Evolutionary conservation across 345 rosid genomes (phyloP).

Genomic region (Cardamine resedifolia): DNA sequence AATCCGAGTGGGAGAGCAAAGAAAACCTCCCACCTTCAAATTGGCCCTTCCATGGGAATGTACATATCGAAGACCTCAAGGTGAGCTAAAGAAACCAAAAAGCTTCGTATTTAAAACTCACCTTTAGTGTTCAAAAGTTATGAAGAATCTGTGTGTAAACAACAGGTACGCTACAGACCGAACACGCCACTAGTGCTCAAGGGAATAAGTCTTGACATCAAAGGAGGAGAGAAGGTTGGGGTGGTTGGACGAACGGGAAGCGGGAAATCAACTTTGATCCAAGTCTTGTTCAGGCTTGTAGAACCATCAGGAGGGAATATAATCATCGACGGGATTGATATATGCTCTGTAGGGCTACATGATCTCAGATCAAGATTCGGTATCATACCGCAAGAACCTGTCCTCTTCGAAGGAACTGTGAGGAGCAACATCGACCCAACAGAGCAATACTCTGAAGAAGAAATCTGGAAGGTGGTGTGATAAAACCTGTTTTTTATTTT

Average conservation of each 20-base stretch:
- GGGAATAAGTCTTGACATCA: constrained; percentile 73
- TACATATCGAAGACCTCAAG: constrained; percentile 79
- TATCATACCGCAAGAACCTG: constrained; percentile 97
- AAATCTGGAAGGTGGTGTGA: constrained; percentile 80
- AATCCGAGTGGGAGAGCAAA: constrained; percentile 69
- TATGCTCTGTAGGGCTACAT: constrained; percentile 70
- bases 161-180: constrained; percentile 86
- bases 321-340: constrained; percentile 80
- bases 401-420: constrained; percentile 93
- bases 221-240: constrained; percentile 89
- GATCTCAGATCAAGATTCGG: constrained; percentile 92
- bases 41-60: constrained; percentile 77
- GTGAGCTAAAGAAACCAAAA: constrained; percentile 39
- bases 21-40: constrained; percentile 62
- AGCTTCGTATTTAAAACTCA: not conserved
- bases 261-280: constrained; percentile 90
- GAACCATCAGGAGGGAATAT: constrained; percentile 86
- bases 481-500: not conserved
- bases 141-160: constrained; percentile 9
- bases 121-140: not conserved
- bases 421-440: constrained; percentile 90
- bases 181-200: constrained; percentile 85
- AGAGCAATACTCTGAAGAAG: constrained; percentile 74
- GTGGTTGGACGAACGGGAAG: constrained; percentile 96
- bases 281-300: constrained; percentile 86